phyloP scores from a whole-genome alignment of 495 filamentous ascomycete genomes.

The Xylaria cubensis region DNA sequence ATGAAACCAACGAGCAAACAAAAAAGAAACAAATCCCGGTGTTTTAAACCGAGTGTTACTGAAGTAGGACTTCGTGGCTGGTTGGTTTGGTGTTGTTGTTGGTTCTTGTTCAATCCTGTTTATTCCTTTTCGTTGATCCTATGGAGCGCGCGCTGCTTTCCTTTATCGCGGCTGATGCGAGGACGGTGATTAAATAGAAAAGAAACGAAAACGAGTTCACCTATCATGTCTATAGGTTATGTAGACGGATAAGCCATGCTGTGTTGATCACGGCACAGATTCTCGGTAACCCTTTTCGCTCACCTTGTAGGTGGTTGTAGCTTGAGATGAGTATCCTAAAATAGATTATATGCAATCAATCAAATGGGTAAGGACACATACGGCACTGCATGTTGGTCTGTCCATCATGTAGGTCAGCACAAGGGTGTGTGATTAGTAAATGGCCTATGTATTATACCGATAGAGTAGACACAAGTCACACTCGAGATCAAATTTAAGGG shows the following conservation, averaged over 20 bases:
- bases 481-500: constrained; percentile 5
- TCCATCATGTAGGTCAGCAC: neutral
- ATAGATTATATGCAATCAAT: constrained; percentile 14
- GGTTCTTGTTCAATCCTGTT: neutral
- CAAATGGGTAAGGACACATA: constrained; percentile 20
- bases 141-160: neutral
- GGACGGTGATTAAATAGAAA: neutral
- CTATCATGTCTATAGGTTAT: neutral
- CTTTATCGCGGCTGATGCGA: neutral
- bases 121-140: neutral
- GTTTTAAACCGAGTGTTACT: neutral
- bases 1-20: constrained; percentile 23
- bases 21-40: neutral
- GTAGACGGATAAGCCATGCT: neutral
- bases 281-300: constrained; percentile 19
- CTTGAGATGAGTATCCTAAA: constrained; percentile 17
- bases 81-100: neutral
- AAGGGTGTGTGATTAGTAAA: constrained; percentile 21
- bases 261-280: neutral
- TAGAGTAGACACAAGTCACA: neutral
- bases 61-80: constrained; percentile 5
- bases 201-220: neutral
- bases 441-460: neutral
- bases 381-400: constrained; percentile 22
- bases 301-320: constrained; percentile 5